phyloP scores from a whole-genome alignment of 2,329 filamentous ascomycete genomes.

The Phialophora expanda region DNA sequence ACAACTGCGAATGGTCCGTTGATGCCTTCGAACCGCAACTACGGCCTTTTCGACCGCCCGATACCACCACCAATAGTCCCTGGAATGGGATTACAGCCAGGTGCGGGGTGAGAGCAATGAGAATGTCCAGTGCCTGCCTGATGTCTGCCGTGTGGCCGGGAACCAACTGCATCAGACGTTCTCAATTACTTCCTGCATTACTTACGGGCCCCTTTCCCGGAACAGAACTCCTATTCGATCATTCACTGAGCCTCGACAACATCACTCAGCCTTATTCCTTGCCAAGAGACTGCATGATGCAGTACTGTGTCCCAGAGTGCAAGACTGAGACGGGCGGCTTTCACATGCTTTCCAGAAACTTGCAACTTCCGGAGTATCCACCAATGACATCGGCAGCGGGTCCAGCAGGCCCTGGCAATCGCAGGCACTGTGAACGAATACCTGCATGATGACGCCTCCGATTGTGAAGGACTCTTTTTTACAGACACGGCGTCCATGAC shows the following conservation, averaged over 20 bases:
- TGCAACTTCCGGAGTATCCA: constrained; percentile 5
- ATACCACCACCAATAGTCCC: constrained; percentile 6
- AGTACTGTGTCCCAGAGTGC: too few relatives aligned
- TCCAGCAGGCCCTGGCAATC: background rate
- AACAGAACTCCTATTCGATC: background rate
- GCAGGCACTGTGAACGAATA: constrained; percentile 3
- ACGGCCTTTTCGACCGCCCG: constrained; percentile 28
- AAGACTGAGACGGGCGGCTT: background rate
- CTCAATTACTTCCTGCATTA: background rate
- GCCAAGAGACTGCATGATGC: too few relatives aligned
- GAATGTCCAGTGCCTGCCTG: background rate
- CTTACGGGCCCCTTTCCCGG: too few relatives aligned
- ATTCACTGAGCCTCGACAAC: background rate
- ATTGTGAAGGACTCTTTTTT: background rate
- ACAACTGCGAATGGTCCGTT: constrained; percentile 14
- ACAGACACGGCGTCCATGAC: background rate
- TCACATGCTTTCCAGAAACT: constrained; percentile 19
- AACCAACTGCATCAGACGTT: background rate
- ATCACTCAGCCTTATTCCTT: background rate
- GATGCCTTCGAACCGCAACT: constrained; percentile 26
- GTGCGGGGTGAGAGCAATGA: background rate
- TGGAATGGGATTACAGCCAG: background rate
- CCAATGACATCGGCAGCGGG: constrained; percentile 21
- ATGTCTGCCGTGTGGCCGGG: background rate
- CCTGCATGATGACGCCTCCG: constrained; percentile 20